Evolutionary conservation across 208 protist genomes (phyloP), one percentile per base, ranked within the genome.

Genomic region (Leishmania guyanensis): DNA sequence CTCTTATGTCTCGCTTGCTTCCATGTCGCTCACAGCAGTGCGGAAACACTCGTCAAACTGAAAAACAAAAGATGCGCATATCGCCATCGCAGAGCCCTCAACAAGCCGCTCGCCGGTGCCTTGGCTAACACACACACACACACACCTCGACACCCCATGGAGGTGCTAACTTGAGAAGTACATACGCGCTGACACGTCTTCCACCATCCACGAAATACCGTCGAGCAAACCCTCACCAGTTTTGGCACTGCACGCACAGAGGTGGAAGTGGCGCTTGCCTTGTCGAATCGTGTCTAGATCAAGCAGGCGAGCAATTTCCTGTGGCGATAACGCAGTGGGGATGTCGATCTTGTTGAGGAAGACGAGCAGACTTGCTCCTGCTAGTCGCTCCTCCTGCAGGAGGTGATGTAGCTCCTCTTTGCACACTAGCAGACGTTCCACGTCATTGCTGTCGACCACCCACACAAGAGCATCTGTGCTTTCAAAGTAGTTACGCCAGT

Each of bases 341-440:
- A 99, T 94, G 88, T 99, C 99, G 77, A 99, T 97, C 90, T 99
- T 99, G 90, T 99, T 99, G 50, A 99, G 97, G 80, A 99, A 99
- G n/a, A 99, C 93, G 1, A 99, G 90, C 75, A 99, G 87, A 58
- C 98, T 99, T 14, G 99, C 99, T 6, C 99, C 99, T 17, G 99
- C 99, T 0, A 99, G 90, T 33, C 99, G 95, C 91, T 99, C 98
- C 83, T 99, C 98, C 64, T 97, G 86, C 53, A 99, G 91, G 20
- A 99, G 86, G 17, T 84, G 76, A 51, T 96, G 90, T 46, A 99
- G 91, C 94, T 99, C 99, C 69, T 81, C 77, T 64, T 93, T 96
- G 89, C 98, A 99, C 85, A 99, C 97, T 65, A 97, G 88, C 69
- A 94, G 93, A 36, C 92, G 88, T n/a, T 86, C 91, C 50, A 86